phyloP scores from a whole-genome alignment of 192 early-diverging fungal species.

The Backusella liffmaniae region DNA sequence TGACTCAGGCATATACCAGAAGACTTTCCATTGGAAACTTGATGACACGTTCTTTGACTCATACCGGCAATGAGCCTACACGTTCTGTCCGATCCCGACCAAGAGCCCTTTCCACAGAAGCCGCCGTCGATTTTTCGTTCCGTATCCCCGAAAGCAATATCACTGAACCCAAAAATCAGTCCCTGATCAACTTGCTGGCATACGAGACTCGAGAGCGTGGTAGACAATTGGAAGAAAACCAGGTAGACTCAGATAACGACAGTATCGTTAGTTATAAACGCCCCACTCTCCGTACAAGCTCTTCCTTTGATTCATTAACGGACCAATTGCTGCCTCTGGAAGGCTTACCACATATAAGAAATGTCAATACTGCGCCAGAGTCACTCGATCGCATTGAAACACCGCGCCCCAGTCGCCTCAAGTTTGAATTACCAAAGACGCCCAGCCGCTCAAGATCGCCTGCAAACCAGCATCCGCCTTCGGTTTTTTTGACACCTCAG shows the following conservation, averaged over 20 bases:
- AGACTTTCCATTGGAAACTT: constrained; percentile 5
- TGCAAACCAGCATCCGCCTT: background rate
- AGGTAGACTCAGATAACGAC: background rate
- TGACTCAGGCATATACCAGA: background rate
- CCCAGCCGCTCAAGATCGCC: constrained; percentile 8
- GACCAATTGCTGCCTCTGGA: constrained; percentile 24
- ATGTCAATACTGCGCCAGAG: background rate
- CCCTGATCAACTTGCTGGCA: background rate
- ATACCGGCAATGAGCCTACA: background rate
- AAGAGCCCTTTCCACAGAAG: background rate
- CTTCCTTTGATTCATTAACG: constrained; percentile 21
- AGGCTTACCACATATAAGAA: background rate
- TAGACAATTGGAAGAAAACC: background rate
- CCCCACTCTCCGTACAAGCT: background rate
- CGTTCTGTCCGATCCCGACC: background rate
- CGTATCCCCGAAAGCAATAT: background rate
- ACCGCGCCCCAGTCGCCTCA: constrained; percentile 17
- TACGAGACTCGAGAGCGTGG: background rate
- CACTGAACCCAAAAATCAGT: background rate
- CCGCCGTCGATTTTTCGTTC: background rate
- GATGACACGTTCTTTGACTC: background rate
- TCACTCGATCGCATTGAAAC: background rate
- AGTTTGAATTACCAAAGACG: constrained; percentile 23
- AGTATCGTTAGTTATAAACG: background rate
- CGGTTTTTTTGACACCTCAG: background rate